Conservation (phyloP, 2,329 filamentous ascomycete genomes). For the Pestalotiopsis fici region DNA sequence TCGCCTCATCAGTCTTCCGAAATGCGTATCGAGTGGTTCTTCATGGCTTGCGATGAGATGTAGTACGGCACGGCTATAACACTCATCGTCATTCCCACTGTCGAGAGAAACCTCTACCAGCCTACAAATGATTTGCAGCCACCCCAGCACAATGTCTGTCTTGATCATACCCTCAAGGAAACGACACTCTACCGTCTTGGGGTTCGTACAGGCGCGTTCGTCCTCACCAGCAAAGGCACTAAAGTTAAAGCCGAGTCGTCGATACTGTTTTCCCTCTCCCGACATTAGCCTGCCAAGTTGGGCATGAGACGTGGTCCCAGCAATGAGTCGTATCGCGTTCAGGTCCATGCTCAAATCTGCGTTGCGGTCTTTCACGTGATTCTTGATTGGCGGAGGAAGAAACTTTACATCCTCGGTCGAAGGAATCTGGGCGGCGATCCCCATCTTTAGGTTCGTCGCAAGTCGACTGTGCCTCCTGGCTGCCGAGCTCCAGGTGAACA, state of each 20-base stretch:
- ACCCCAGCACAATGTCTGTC: conserved; percentile 28
- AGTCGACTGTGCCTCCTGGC: conserved; percentile 33
- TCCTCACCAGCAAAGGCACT: conserved; percentile 38
- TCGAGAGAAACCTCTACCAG: conserved; percentile 28
- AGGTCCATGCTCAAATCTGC: conserved; percentile 8
- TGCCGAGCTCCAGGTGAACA: conserved; percentile 38
- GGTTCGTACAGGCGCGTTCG: conserved; percentile 31
- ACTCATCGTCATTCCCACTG: not conserved
- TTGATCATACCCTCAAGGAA: conserved; percentile 37
- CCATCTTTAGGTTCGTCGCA: conserved; percentile 16
- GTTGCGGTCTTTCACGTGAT: not conserved
- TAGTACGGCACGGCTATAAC: conserved; percentile 2
- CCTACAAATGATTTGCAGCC: conserved; percentile 33
- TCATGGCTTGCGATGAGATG: not conserved
- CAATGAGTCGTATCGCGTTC: conserved; percentile 30
- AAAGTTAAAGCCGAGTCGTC: conserved; percentile 42
- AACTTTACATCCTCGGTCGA: conserved; percentile 1
- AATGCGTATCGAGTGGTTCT: not conserved
- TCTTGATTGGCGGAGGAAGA: conserved; percentile 3
- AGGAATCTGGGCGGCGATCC: not conserved
- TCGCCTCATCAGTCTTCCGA: conserved; percentile 7
- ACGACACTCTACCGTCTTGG: conserved; percentile 39
- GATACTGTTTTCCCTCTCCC: conserved; percentile 30
- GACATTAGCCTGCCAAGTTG: conserved; percentile 37
- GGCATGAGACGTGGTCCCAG: conserved; percentile 22